phyloP scores from a whole-genome alignment of 441 rosid genomes.

The Croton setiger region DNA sequence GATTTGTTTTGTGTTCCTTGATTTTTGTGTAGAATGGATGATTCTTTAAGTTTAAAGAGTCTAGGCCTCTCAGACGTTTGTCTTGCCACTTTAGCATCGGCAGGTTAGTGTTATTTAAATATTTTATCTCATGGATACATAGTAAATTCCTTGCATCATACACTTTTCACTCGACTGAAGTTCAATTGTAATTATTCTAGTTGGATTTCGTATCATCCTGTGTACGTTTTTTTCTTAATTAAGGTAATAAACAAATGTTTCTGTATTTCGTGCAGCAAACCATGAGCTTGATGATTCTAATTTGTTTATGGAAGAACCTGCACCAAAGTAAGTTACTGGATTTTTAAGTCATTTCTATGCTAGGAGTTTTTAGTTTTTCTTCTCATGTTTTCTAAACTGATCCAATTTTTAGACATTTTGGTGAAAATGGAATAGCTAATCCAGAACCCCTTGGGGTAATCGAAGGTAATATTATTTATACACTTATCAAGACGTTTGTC shows the following conservation, averaged over 20 bases:
- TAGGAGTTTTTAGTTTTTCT: conserved; percentile 6
- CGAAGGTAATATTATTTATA: conserved; percentile 44
- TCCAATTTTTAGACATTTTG: conserved; percentile 21
- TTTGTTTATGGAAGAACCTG: conserved; percentile 26
- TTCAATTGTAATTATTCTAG: background rate
- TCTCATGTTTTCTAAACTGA: background rate
- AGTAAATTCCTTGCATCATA: background rate
- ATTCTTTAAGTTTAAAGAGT: conserved; percentile 58
- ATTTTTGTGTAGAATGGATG: conserved; percentile 54
- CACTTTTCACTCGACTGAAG: background rate
- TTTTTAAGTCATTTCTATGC: conserved; percentile 14
- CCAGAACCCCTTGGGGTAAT: conserved; percentile 19
- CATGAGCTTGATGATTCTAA: conserved; percentile 27
- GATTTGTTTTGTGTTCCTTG: conserved; percentile 30
- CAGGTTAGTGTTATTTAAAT: conserved; percentile 51
- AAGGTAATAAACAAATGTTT: too few relatives aligned
- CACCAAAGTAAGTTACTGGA: conserved; percentile 41
- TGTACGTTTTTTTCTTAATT: background rate
- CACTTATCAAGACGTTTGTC: background rate
- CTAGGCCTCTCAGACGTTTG: conserved; percentile 80
- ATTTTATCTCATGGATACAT: background rate
- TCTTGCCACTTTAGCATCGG: conserved; percentile 72
- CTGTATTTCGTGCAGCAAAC: conserved; percentile 30
- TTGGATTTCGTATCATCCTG: background rate
- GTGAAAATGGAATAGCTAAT: conserved; percentile 25